These are phyloP conservation scores for Phytophthora fragariaefolia DNA, from an alignment of 352 stramenopile genomes.

Conservation along the genomic window DNA sequence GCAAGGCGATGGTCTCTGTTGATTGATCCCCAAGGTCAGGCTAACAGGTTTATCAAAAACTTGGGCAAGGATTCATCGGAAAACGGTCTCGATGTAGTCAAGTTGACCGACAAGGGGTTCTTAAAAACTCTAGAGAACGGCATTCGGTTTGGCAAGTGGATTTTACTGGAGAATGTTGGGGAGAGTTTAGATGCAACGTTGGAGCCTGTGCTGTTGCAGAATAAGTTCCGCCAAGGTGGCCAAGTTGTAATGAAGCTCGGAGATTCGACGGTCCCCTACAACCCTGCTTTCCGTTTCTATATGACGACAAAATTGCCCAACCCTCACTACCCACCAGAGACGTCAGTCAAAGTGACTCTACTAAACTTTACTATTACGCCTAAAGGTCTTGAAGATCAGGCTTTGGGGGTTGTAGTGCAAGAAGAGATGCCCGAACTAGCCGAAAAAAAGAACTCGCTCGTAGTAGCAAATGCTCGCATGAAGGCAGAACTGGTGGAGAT, in stretches of 20 bases:
- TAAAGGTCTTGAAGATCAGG: constrained; percentile 91
- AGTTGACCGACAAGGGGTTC: constrained; percentile 84
- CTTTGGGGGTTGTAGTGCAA: constrained; percentile 92
- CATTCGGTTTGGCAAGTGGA: constrained; percentile 93
- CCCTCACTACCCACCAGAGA: constrained; percentile 93
- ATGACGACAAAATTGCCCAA: constrained; percentile 95
- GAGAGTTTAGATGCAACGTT: constrained; percentile 90
- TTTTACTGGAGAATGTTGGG: constrained; percentile 90
- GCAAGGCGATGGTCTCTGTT: constrained; percentile 91
- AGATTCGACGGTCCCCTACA: constrained; percentile 92
- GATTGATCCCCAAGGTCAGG: constrained; percentile 94
- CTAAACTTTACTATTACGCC: constrained; percentile 95
- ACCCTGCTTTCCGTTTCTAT: constrained; percentile 91
- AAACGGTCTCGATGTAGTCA: constrained; percentile 87
- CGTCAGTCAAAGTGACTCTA: constrained; percentile 93
- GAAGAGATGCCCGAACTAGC: constrained; percentile 94
- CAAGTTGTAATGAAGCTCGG: constrained; percentile 95
- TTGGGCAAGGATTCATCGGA: constrained; percentile 87
- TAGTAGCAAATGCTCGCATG: constrained; percentile 92
- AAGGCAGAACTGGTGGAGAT: constrained; percentile 94
- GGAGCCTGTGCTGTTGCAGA: constrained; percentile 91
- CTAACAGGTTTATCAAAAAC: constrained; percentile 95
- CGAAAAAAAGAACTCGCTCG: constrained; percentile 94
- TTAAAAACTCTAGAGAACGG: constrained; percentile 91
- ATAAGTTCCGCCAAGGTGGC: constrained; percentile 93